A percentile compares a stretch with the other conserved stretches of the same genome.
phyloP scores from a whole-genome alignment of 495 filamentous ascomycete genomes.

The Neurospora africana region DNA sequence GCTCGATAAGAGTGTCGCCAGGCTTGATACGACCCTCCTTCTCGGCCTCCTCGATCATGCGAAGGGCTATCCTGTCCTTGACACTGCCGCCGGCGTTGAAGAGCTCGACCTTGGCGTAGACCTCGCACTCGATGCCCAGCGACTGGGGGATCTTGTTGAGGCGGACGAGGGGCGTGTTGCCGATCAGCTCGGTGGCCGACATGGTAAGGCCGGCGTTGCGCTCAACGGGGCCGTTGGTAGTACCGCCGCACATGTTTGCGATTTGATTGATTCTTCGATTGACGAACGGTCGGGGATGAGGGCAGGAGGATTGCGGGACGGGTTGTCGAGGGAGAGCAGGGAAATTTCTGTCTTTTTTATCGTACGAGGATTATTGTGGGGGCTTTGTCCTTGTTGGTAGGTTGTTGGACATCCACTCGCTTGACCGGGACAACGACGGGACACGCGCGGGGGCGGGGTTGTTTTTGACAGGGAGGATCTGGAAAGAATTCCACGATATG shows the following conservation, averaged over 20 bases:
- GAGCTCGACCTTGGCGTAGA: slow-evolving; percentile 91
- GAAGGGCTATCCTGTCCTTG: slow-evolving; percentile 91
- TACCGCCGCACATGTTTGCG: slow-evolving; percentile 9
- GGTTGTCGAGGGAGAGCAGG: neutral
- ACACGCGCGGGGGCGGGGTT: neutral
- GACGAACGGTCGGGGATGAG: neutral
- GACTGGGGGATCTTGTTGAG: slow-evolving; percentile 87
- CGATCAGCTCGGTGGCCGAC: slow-evolving; percentile 56
- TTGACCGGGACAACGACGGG: neutral
- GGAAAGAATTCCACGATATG: neutral
- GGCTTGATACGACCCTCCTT: slow-evolving; percentile 86
- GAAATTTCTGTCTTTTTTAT: neutral
- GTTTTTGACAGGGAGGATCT: neutral
- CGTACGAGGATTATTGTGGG: neutral
- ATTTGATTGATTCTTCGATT: slow-evolving; percentile 6
- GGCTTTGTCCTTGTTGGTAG: neutral
- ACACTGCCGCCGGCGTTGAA: slow-evolving; percentile 98
- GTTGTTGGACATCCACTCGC: neutral
- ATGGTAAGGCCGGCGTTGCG: slow-evolving; percentile 20
- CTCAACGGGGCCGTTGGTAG: slow-evolving; percentile 7
- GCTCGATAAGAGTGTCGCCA: slow-evolving; percentile 94
- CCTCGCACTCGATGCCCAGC: slow-evolving; percentile 74
- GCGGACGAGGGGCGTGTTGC: slow-evolving; percentile 87
- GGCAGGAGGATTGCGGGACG: neutral
- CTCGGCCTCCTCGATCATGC: slow-evolving; percentile 98